A percentile compares a stretch with the other conserved stretches of the same genome.
Evolutionary conservation across 2,329 filamentous ascomycete species (phyloP).

Genomic region (Nannizziopsis barbatae): DNA sequence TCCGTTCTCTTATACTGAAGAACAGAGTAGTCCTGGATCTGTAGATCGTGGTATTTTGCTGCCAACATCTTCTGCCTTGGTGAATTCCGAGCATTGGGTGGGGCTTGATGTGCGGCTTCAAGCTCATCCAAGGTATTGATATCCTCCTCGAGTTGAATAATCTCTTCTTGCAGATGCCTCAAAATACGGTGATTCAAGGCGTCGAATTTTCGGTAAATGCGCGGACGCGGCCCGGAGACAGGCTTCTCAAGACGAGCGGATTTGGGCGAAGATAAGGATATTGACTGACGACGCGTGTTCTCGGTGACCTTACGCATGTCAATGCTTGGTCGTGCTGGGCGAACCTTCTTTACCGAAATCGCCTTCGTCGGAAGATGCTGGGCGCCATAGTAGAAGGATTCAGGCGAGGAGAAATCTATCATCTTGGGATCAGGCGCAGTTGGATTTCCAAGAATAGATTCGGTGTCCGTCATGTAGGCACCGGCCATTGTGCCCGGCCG

Average conservation of each 20-base stretch:
- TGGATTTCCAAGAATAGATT: constrained; percentile 17
- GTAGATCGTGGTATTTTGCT: constrained; percentile 33
- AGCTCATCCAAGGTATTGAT: constrained; percentile 57
- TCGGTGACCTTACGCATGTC: not conserved
- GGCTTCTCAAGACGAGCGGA: not conserved
- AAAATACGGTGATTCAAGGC: constrained; percentile 70
- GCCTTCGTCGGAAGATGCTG: constrained; percentile 24
- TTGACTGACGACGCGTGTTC: not conserved
- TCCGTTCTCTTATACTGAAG: constrained; percentile 45
- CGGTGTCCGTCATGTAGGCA: constrained; percentile 15
- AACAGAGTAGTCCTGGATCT: constrained; percentile 43
- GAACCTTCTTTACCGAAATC: constrained; percentile 19
- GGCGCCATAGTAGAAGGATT: constrained; percentile 24
- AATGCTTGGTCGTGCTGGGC: constrained; percentile 2
- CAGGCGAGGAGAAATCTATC: constrained; percentile 26
- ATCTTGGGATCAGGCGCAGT: constrained; percentile 19
- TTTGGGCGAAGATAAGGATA: constrained; percentile 2
- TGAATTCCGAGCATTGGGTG: constrained; percentile 21
- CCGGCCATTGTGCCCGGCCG: constrained; percentile 15
- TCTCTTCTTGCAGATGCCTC: constrained; percentile 74
- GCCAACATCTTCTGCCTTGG: constrained; percentile 28
- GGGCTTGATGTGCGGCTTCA: constrained; percentile 32
- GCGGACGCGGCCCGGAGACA: constrained; percentile 25
- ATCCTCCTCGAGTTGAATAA: constrained; percentile 68
- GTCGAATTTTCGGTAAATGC: constrained; percentile 75